Base-by-base conservation (phyloP, 306 rosid genomes). In the Cucurbita maxima region DNA sequence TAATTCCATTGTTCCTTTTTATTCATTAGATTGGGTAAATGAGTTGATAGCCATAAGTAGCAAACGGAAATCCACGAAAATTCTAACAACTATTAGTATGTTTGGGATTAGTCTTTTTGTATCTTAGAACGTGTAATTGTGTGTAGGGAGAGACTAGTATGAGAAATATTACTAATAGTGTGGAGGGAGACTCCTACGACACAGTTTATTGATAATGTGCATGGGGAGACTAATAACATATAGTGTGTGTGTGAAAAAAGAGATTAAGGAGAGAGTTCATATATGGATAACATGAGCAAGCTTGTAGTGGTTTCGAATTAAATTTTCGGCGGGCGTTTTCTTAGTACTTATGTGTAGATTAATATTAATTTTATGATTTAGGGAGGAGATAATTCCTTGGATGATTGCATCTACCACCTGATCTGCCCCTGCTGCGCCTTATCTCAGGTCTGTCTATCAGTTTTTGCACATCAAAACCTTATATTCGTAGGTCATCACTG, bases 361-460 rank as follows among this genome's bases (percentile, higher is more conserved):
- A 25, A 51, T 8, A 30, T 30, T 30, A 51, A 16, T 52, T 70
- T 70, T 8, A 51, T 14, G 13, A 74, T 73, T 48, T 83, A 86
- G 90, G 90, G 85, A n/a, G 80, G 79, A 66, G 90, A 84, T 66
- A 84, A 63, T 78, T 77, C 76, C 54, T 44, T 84, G 76, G 90
- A 86, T 38, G 86, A 86, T 56, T 86, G 90, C 81, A 58, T 84
- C 76, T 82, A 78, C 80, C 90, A 86, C 79, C 84, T 82, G 37
- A 62, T 84, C 75, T 86, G 88, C 78, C 86, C 90, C 30, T 84
- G 90, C 80, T 82, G 90, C 75, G 67, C 88, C 12, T 58, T 86
- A 74, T 84, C 80, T 76, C 90, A 86, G 87, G 90, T 86, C 10
- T 22, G 56, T 45, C 44, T 75, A 20, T 67, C 57, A 22, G 30